Evolutionary conservation across 192 early-diverging fungal genomes (phyloP), one percentile per base, ranked within the genome.

Genomic region (Cladochytrium replicatum): DNA sequence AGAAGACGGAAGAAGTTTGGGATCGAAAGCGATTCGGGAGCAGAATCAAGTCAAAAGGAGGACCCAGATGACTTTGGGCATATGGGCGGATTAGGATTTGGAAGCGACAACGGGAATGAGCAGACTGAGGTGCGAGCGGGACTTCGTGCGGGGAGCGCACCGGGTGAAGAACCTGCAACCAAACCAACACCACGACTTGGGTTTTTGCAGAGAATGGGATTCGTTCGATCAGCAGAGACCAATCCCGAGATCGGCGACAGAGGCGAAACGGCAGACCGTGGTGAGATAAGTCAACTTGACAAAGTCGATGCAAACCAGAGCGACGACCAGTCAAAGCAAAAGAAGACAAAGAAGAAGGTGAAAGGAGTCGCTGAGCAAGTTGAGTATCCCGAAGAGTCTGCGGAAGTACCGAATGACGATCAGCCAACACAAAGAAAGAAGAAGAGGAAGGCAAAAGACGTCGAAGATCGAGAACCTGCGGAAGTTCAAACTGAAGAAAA

Each of bases 1-100:
- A 49, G 32, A 56, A 57, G 46, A 63, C 68, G 70, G 47, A 43
- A 21, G 45, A 9, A 9, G 21, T 44, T 22, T 29, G 54, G 21
- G 17, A n/a, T 32, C 13, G 32, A 15, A 17, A 48, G 23, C 31
- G 40, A 27, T 15, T 22, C 25, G 38, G 24, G 43, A 37, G 21
- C 46, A 53, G 13, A 59, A 67, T 9, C 45, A 46, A 8, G 54
- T n/a, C n/a, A n/a, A n/a, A n/a, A 51, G 21, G 48, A 45, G 13
- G 65, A 67, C 4, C 43, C 58, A 4, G 60, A 67, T 21, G 47
- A 48, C 5, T 27, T 25, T 22, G 41, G 47, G 22, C 32, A 19
- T 11, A 50, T 53, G 17, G 52, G 58, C 2, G 58, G 58, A 11
- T 24, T 60, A 24, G 58, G 58, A 2, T 40, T 57, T 6, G 60